phyloP scores from a whole-genome alignment of 2,329 filamentous ascomycete species.

The Scytalidium sp. region DNA sequence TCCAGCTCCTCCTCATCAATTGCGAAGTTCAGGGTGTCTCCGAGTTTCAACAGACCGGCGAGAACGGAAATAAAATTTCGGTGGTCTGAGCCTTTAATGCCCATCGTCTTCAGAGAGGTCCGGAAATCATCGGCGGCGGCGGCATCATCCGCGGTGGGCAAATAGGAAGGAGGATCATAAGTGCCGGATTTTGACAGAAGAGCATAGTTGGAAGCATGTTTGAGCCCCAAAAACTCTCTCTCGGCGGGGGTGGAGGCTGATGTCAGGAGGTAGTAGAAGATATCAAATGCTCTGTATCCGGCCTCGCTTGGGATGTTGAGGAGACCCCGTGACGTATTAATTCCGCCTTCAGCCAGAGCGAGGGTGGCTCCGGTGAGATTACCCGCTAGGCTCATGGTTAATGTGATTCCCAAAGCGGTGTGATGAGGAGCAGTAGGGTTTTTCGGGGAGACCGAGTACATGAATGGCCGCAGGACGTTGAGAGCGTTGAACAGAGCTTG shows the following conservation, averaged over 20 bases:
- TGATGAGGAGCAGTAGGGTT: slow-evolving; percentile 85
- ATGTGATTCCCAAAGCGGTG: slow-evolving; percentile 73
- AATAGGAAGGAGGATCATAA: slow-evolving; percentile 80
- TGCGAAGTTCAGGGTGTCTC: slow-evolving; percentile 82
- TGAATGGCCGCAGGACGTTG: slow-evolving; percentile 79
- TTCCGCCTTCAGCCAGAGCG: slow-evolving; percentile 79
- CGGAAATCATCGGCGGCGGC: slow-evolving; percentile 94
- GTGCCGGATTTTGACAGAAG: slow-evolving; percentile 81
- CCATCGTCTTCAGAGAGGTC: slow-evolving; percentile 80
- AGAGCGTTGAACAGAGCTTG: slow-evolving; percentile 73
- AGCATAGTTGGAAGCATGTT: slow-evolving; percentile 71
- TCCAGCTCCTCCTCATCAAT: slow-evolving; percentile 83
- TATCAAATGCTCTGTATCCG: slow-evolving; percentile 91
- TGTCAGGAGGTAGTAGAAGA: slow-evolving; percentile 94
- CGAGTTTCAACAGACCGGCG: slow-evolving; percentile 84
- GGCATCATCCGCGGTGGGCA: slow-evolving; percentile 88
- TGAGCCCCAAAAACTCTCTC: slow-evolving; percentile 81
- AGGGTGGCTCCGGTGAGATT: slow-evolving; percentile 73
- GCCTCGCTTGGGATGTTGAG: slow-evolving; percentile 74
- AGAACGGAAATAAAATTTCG: slow-evolving; percentile 82
- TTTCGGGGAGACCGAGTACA: slow-evolving; percentile 81
- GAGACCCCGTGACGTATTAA: slow-evolving; percentile 79
- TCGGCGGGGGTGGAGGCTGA: slow-evolving; percentile 88
- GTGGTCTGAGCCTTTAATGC: slow-evolving; percentile 83
- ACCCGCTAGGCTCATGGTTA: slow-evolving; percentile 79